phyloP scores from a whole-genome alignment of 2,329 filamentous ascomycete species.

The Trichoderma afroharzianum region DNA sequence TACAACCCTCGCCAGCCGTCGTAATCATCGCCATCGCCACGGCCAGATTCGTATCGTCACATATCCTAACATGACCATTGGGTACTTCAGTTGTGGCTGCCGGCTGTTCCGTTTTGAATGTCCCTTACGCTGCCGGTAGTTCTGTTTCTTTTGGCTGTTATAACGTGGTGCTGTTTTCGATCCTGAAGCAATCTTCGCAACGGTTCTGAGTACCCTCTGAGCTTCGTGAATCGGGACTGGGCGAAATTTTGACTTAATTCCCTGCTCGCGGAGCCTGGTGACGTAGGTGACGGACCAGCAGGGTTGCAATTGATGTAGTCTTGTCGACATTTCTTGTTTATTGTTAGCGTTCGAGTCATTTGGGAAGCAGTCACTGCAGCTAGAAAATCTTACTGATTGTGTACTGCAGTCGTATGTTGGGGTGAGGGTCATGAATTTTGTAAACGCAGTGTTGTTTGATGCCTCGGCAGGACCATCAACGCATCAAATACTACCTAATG shows the following conservation, averaged over 20 bases:
- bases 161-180: neutral
- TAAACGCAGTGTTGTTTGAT: neutral
- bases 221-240: neutral
- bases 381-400: neutral
- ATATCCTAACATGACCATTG: neutral
- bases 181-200: neutral
- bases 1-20: no score
- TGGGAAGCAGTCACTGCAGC: neutral
- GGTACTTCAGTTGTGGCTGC: neutral
- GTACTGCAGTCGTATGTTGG: rapidly evolving
- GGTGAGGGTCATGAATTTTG: rapidly evolving
- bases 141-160: neutral
- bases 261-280: neutral
- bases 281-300: neutral
- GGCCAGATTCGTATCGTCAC: neutral
- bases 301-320: neutral
- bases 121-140: neutral
- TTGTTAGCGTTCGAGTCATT: neutral
- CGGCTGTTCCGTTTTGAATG: no score
- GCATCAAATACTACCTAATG: no score
- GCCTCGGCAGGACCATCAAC: neutral
- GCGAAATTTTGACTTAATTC: neutral
- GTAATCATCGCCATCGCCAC: neutral
- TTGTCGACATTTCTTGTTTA: neutral
- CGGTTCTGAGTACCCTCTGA: neutral